A percentile compares a stretch with the other conserved stretches of the same genome.
These are phyloP conservation scores for Tetrapisispora fleetii DNA, from an alignment of 805 yeast species.

Conservation along the genomic window DNA sequence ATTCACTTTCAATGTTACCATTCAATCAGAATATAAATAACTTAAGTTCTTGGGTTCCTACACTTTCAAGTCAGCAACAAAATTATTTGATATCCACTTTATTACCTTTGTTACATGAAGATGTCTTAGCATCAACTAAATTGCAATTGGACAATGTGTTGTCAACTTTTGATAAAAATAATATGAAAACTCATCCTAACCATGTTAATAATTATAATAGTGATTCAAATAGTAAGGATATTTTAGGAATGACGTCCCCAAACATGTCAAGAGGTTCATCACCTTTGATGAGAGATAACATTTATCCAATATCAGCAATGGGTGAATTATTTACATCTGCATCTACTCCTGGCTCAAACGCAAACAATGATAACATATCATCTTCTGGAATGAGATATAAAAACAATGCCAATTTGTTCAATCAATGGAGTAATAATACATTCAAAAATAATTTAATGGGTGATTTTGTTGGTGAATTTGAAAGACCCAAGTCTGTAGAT, in stretches of 20 bases:
- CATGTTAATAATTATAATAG: neutral
- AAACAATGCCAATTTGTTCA: neutral
- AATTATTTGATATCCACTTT: slow-evolving; percentile 45
- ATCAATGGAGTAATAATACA: neutral
- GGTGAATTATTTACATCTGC: slow-evolving; percentile 9
- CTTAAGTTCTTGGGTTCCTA: slow-evolving; percentile 42
- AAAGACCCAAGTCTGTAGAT: slow-evolving; percentile 37
- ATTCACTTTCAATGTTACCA: slow-evolving; percentile 19
- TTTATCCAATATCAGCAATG: slow-evolving; percentile 8
- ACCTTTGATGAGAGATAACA: slow-evolving; percentile 18
- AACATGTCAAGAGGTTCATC: slow-evolving; percentile 20
- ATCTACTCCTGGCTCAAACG: slow-evolving; percentile 6
- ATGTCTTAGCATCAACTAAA: slow-evolving; percentile 41
- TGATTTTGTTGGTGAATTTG: slow-evolving; percentile 5
- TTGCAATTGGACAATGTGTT: slow-evolving; percentile 34
- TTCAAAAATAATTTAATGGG: slow-evolving; percentile 1
- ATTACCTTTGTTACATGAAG: slow-evolving; percentile 41
- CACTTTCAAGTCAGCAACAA: slow-evolving; percentile 42
- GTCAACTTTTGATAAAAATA: neutral
- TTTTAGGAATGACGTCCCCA: slow-evolving; percentile 9
- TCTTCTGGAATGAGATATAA: neutral
- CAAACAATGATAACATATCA: neutral
- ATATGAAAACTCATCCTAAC: neutral
- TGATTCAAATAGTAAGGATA: neutral
- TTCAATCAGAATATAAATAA: slow-evolving; percentile 43